Evolutionary conservation across 495 filamentous ascomycete species (phyloP).

Genomic region (Neurospora hispaniola): DNA sequence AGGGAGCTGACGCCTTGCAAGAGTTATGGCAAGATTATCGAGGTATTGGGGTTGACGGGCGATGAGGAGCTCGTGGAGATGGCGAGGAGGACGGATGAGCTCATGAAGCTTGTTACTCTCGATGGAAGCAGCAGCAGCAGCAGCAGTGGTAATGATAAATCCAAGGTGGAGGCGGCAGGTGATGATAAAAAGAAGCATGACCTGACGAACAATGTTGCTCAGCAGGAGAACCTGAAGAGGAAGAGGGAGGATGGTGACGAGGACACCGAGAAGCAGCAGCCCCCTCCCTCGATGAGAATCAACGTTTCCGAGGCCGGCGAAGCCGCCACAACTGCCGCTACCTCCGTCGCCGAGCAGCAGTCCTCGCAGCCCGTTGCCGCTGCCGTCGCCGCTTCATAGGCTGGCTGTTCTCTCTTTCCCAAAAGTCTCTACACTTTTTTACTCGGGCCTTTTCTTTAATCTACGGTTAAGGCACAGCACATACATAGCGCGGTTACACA

Average conservation of each 20-base stretch:
- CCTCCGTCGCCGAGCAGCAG: background rate
- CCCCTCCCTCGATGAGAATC: background rate
- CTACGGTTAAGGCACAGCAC: background rate
- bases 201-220: background rate
- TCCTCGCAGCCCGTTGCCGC: background rate
- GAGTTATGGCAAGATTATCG: constrained; percentile 55
- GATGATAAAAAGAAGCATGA: constrained; percentile 7
- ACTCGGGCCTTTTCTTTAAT: background rate
- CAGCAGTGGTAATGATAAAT: constrained; percentile 24
- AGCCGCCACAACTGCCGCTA: background rate
- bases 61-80: constrained; percentile 41
- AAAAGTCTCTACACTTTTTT: background rate
- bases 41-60: constrained; percentile 40
- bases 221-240: background rate
- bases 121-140: constrained; percentile 35
- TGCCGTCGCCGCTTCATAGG: background rate
- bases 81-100: constrained; percentile 53
- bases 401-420: background rate
- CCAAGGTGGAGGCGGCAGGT: constrained; percentile 27
- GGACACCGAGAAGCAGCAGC: background rate
- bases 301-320: background rate
- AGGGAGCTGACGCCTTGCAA: constrained; percentile 43
- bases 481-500: background rate
- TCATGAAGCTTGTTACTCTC: constrained; percentile 43
- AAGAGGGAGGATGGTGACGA: background rate